Evolutionary conservation across 2,329 filamentous ascomycete genomes (phyloP).

Genomic region (Cercospora sesami): DNA sequence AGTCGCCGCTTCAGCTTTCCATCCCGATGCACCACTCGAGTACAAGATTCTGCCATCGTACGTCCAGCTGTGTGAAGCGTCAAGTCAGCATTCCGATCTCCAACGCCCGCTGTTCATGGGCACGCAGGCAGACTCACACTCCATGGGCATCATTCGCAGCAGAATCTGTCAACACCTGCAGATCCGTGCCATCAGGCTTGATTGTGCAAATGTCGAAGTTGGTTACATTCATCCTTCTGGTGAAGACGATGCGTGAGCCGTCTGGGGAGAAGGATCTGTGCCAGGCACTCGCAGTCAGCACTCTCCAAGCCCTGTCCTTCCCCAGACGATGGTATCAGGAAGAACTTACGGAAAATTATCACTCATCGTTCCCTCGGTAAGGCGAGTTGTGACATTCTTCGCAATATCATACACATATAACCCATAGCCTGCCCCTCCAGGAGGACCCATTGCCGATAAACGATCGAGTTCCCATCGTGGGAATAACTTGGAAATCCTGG

Average conservation of each 20-base stretch:
- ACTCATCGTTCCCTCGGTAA: neutral
- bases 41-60: constrained; percentile 9
- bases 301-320: too few species aligned
- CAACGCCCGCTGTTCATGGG: neutral
- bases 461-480: constrained; percentile 7
- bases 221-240: neutral
- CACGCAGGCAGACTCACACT: neutral
- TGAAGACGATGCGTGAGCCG: constrained; percentile 13
- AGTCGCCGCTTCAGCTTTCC: constrained; percentile 3
- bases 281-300: too few species aligned
- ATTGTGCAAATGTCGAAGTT: constrained; percentile 17
- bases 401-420: neutral
- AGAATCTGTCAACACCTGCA: neutral
- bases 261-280: constrained; percentile 10
- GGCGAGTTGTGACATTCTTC: neutral
- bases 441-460: constrained; percentile 10
- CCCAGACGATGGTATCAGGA: too few species aligned
- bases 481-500: constrained; percentile 5
- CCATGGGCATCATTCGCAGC: constrained; percentile 9
- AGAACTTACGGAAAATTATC: constrained; percentile 9
- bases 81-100: neutral
- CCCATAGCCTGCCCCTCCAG: neutral
- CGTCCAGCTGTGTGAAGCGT: constrained; percentile 12
- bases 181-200: constrained; percentile 10
- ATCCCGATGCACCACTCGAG: constrained; percentile 8